Percentiles rank a stretch among this genome's conserved stretches.
phyloP scores from a whole-genome alignment of 2,329 filamentous ascomycete species.

The Colletotrichum plurivorum region DNA sequence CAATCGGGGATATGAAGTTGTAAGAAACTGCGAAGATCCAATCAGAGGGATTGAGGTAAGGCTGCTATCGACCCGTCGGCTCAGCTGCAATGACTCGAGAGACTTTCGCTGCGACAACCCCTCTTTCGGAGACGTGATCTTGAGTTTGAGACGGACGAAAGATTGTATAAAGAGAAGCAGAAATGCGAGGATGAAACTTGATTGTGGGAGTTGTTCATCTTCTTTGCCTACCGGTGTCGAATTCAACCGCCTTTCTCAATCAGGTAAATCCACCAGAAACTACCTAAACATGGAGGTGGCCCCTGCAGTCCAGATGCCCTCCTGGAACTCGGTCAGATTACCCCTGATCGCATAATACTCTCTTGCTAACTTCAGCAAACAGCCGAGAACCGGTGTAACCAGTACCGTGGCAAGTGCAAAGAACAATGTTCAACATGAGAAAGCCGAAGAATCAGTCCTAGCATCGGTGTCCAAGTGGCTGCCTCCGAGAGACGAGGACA shows the following conservation, averaged over 20 bases:
- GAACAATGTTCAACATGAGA: not conserved
- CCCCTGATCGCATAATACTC: not conserved
- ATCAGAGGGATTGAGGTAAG: too few species aligned
- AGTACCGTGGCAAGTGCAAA: not conserved
- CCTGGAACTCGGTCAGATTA: too few species aligned
- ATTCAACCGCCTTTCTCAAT: too few species aligned
- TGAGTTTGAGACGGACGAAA: not conserved
- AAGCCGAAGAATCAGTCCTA: not conserved
- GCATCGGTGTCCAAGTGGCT: conserved; percentile 23
- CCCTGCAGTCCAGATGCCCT: too few species aligned
- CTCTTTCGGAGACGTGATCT: not conserved
- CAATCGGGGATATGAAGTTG: too few species aligned
- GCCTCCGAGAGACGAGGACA: conserved; percentile 17
- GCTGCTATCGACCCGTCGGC: too few species aligned
- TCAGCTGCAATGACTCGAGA: not conserved
- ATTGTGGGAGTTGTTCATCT: not conserved
- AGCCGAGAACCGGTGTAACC: conserved; percentile 10
- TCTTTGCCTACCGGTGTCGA: too few species aligned
- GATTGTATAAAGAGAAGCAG: not conserved
- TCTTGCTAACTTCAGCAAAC: not conserved
- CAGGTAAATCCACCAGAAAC: too few species aligned
- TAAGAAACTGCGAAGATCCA: too few species aligned
- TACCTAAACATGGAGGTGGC: too few species aligned
- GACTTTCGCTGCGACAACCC: not conserved
- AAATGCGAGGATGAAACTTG: not conserved